phyloP scores from a whole-genome alignment of 2,329 filamentous ascomycete genomes.

The Penicillium palitans region DNA sequence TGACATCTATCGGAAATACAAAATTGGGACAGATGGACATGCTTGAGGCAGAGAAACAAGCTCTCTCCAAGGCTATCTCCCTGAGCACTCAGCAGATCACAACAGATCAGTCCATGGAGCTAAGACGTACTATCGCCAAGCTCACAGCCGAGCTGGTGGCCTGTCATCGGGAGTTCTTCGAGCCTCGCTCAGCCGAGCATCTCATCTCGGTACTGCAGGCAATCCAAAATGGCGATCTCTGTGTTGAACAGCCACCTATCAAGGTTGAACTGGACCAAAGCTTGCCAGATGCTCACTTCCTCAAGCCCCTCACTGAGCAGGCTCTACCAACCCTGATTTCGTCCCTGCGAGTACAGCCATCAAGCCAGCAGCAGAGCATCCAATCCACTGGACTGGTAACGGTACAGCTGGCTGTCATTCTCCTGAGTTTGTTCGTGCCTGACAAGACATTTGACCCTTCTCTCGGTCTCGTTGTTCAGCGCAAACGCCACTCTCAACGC shows the following conservation, averaged over 20 bases:
- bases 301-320: conserved; percentile 35
- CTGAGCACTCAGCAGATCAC: conserved; percentile 52
- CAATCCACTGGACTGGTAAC: conserved; percentile 62
- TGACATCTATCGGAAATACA: conserved; percentile 55
- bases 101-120: conserved; percentile 51
- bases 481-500: conserved; percentile 58
- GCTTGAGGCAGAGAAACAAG: conserved; percentile 65
- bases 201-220: conserved; percentile 26
- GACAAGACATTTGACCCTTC: conserved; percentile 83
- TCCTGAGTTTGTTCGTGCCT: conserved; percentile 79
- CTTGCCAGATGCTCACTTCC: conserved; percentile 36
- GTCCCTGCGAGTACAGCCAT: conserved; percentile 21
- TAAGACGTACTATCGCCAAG: conserved; percentile 51
- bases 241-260: conserved; percentile 13
- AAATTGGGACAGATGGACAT: conserved; percentile 62
- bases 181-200: conserved; percentile 27
- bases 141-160: conserved; percentile 36
- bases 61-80: conserved; percentile 58
- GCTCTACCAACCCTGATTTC: conserved; percentile 31
- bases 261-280: conserved; percentile 22
- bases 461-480: conserved; percentile 62
- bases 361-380: conserved; percentile 22
- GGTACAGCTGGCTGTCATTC: conserved; percentile 71
- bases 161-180: conserved; percentile 40
- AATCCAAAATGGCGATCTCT: conserved; percentile 26